These are phyloP conservation scores for Cicer pinnatifidum DNA, from an alignment of 306 rosid genomes.

Conservation along the genomic window DNA sequence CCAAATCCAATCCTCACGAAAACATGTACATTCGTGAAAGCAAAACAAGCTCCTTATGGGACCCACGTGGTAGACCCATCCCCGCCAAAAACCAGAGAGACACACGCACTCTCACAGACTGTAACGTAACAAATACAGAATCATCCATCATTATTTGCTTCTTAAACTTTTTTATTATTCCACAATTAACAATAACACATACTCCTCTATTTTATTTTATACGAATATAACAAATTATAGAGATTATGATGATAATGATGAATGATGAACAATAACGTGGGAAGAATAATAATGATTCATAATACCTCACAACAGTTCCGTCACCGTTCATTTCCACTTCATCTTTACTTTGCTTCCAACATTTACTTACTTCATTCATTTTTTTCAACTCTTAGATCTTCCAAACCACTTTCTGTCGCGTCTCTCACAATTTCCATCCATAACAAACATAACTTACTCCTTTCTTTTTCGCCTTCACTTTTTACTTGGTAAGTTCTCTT, in stretches of 20 bases:
- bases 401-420: slow-evolving; percentile 29
- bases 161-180: slow-evolving; percentile 8
- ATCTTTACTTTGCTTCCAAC: slow-evolving; percentile 37
- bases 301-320: neutral
- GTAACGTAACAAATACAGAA: slow-evolving; percentile 39
- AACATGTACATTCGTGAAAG: slow-evolving; percentile 47
- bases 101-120: slow-evolving; percentile 23
- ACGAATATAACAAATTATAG: slow-evolving; percentile 6
- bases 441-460: slow-evolving; percentile 29
- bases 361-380: slow-evolving; percentile 26
- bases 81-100: slow-evolving; percentile 32
- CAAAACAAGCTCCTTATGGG: slow-evolving; percentile 43
- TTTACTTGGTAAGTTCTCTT: slow-evolving; percentile 40
- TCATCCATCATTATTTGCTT: slow-evolving; percentile 6
- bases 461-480: neutral
- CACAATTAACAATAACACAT: neutral
- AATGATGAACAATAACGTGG: slow-evolving; percentile 34
- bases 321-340: slow-evolving; percentile 21
- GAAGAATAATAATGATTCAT: slow-evolving; percentile 22
- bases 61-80: slow-evolving; percentile 37
- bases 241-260: slow-evolving; percentile 21
- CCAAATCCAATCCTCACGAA: slow-evolving; percentile 2
- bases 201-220: slow-evolving; percentile 4
- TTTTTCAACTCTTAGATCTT: slow-evolving; percentile 49
- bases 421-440: slow-evolving; percentile 37